phyloP scores from a whole-genome alignment of 2,329 filamentous ascomycete genomes.

The Rasamsonia emersonii region DNA sequence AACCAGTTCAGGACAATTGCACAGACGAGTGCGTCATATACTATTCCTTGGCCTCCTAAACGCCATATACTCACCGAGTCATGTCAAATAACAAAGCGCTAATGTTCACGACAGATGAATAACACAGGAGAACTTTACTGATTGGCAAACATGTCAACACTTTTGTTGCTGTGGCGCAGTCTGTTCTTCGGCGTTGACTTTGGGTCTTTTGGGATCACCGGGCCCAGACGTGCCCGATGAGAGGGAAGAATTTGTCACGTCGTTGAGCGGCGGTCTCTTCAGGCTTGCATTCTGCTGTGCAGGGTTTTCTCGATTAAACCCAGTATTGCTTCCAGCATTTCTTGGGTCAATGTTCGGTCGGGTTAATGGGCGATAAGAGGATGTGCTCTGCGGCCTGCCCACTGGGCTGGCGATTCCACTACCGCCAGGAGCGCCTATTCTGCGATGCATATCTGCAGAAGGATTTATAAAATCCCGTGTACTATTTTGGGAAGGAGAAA shows the following conservation, averaged over 20 bases:
- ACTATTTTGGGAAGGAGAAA: slow-evolving; percentile 17
- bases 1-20: no score
- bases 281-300: slow-evolving; percentile 26
- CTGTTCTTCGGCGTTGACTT: slow-evolving; percentile 14
- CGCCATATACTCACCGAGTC: no score
- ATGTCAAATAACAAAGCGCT: no score
- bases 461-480: slow-evolving; percentile 29
- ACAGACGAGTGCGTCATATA: no score
- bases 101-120: no score
- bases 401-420: slow-evolving; percentile 22
- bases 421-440: slow-evolving; percentile 25
- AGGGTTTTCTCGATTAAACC: slow-evolving; percentile 13
- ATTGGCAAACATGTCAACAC: no score
- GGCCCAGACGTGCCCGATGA: slow-evolving; percentile 14
- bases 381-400: slow-evolving; percentile 26
- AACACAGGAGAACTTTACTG: no score
- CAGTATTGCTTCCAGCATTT: slow-evolving; percentile 11
- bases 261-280: slow-evolving; percentile 36
- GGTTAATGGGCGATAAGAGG: slow-evolving; percentile 38
- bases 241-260: slow-evolving; percentile 34
- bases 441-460: slow-evolving; percentile 24
- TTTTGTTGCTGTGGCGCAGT: slow-evolving; percentile 11
- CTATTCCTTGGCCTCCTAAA: no score
- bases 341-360: slow-evolving; percentile 27
- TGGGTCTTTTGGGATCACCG: slow-evolving; percentile 26